Evolutionary conservation across 768 basidiomycete genomes (phyloP), one percentile per base, ranked within the genome.

Genomic region (Dioszegia hungarica): DNA sequence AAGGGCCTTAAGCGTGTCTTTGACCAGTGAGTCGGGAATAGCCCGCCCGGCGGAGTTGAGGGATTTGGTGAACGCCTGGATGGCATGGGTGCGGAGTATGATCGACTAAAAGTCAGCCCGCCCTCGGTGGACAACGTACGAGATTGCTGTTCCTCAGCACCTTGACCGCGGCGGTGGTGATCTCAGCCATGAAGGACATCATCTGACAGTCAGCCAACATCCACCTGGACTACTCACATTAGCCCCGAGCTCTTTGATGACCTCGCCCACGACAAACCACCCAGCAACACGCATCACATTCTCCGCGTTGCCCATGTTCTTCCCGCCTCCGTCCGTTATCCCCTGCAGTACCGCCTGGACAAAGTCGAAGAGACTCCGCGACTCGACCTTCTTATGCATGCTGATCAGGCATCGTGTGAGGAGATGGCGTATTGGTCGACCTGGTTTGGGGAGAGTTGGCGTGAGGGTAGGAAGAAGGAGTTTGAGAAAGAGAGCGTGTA

Each of bases 151-250:
- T 68, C 54, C 75, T 87, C 63, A 82, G 81, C 0, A 86, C 82
- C 72, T 85, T 90, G 39, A 89, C 74, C 0, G 85, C 80, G 0
- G 84, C 79, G 1, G 80, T 78, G 19, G 83, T 78, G 31, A 93
- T 87, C 71, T 98, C 94, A 27, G 86, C 82, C 84, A 93, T 87
- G 64, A 92, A 87, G 0, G 92, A 95, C 92, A 97, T 94, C 72
- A 92, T 85, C 90, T 98, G 61, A 46, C 29, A 27, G 34, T 33
- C 45, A 46, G 34, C 37, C 10, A 15, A n/a, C 11, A 36, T 12
- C 49, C 8, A 20, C 29, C 33, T 33, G n/a, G 9, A 68, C 2
- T 2, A 55, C 85, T 54, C 71, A 88, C 91, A 79, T 95, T 89
- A 4, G 85, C 80, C 4, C 94, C 94, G 70, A 86, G 89, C 5